A percentile compares a stretch with the other conserved stretches of the same genome.
These are phyloP conservation scores for Mortierella polycephala DNA, from an alignment of 371 early-diverging fungal genomes.

Conservation along the genomic window DNA sequence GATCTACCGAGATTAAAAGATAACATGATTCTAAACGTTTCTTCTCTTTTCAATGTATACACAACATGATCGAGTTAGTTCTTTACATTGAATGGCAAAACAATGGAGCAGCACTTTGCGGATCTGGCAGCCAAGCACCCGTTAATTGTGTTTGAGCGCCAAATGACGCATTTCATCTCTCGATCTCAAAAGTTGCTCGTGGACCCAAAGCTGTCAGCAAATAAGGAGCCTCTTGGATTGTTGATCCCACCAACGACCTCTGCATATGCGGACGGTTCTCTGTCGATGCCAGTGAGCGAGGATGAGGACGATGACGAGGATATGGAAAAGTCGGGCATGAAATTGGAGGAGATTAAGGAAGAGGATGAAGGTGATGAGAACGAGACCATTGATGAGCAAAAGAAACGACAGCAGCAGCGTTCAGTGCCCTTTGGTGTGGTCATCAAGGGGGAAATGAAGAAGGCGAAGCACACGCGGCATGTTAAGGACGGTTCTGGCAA, in stretches of 20 bases:
- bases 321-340: conserved; percentile 4
- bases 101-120: conserved; percentile 61
- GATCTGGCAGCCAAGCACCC: conserved; percentile 64
- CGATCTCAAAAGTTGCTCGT: conserved; percentile 42
- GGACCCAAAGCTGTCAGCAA: conserved; percentile 44
- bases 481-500: not conserved
- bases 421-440: conserved; percentile 10
- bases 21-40: not conserved
- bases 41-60: not conserved
- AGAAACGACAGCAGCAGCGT: not conserved
- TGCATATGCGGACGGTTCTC: conserved; percentile 49
- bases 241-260: conserved; percentile 51
- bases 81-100: conserved; percentile 54
- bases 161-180: conserved; percentile 52
- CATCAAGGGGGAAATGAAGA: conserved; percentile 16
- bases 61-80: conserved; percentile 28
- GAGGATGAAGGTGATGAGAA: conserved; percentile 29
- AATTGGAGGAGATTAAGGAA: conserved; percentile 30
- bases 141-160: conserved; percentile 53
- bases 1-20: conserved; percentile 2
- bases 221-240: conserved; percentile 22
- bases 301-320: conserved; percentile 51
- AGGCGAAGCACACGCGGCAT: conserved; percentile 10
- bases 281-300: conserved; percentile 54
- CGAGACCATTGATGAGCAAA: conserved; percentile 12